A percentile compares a stretch with the other conserved stretches of the same genome.
Conservation (phyloP, 352 stramenopile genomes). For the Saprolegnia diclina region DNA sequence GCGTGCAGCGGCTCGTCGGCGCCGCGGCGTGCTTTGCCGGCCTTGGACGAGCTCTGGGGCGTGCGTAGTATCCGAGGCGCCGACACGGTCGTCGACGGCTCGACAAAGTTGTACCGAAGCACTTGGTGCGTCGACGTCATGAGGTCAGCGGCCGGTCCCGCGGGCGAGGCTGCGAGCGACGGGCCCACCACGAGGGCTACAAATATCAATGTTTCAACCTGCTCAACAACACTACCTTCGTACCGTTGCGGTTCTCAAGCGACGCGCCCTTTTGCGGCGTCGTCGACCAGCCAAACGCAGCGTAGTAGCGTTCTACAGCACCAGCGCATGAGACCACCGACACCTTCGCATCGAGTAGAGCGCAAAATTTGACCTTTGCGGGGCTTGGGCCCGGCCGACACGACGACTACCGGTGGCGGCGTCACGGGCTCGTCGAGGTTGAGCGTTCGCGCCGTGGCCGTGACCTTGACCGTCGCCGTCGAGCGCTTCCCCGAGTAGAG, state of each 20-base stretch:
- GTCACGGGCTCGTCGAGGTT: neutral
- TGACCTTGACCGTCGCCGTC: neutral
- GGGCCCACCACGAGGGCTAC: neutral
- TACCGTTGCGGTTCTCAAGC: neutral
- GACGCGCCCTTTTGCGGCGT: neutral
- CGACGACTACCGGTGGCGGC: neutral
- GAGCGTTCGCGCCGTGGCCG: too few relatives aligned
- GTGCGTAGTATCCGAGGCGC: neutral
- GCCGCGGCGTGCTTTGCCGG: too few relatives aligned
- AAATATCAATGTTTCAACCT: too few relatives aligned
- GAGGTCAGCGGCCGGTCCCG: neutral
- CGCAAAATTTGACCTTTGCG: too few relatives aligned
- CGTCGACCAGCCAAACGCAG: neutral
- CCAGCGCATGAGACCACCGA: too few relatives aligned
- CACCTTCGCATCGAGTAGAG: too few relatives aligned
- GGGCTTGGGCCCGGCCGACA: neutral
- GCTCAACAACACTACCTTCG: neutral
- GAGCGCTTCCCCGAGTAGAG: neutral
- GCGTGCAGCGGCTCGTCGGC: neutral
- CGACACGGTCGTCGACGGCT: neutral
- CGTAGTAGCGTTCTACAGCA: constrained; percentile 14
- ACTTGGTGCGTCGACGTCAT: neutral
- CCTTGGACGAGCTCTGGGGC: neutral
- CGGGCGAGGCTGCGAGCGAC: neutral
- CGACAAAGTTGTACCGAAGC: neutral